These are phyloP conservation scores for Penicillium polonicum DNA, from an alignment of 2,329 filamentous ascomycete genomes.

Conservation along the genomic window DNA sequence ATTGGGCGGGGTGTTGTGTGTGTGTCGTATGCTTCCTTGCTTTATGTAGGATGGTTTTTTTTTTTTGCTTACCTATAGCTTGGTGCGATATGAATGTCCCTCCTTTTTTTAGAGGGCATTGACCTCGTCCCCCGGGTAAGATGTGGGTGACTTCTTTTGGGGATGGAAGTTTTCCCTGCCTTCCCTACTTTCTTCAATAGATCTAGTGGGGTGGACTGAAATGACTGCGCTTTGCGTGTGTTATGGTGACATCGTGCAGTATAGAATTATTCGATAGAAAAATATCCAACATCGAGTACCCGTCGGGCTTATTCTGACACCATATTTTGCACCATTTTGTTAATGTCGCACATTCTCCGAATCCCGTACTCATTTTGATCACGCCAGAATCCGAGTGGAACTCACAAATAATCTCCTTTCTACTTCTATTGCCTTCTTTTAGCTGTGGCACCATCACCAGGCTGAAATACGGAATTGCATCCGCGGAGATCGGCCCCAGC, in stretches of 20 bases:
- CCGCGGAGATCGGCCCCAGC: slow-evolving; percentile 27
- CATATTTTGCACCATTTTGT: not conserved
- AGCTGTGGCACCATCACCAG: not conserved
- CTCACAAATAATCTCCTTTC: not conserved
- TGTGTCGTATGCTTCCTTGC: not conserved
- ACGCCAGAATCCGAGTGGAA: not conserved
- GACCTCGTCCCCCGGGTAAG: not conserved
- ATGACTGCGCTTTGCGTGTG: not conserved
- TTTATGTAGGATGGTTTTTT: not conserved
- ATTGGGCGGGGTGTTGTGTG: not conserved
- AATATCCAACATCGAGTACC: not conserved
- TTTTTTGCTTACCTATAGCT: not conserved
- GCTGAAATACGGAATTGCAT: not conserved
- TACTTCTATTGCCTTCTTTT: not conserved
- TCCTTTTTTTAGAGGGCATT: not conserved
- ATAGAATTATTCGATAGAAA: not conserved
- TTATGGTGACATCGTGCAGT: not conserved
- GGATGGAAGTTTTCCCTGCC: not conserved
- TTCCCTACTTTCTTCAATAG: not conserved
- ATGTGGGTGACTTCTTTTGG: not conserved
- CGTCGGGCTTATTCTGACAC: not conserved
- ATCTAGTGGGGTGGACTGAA: not conserved
- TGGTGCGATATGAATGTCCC: not conserved
- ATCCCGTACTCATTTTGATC: not conserved
- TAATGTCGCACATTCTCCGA: not conserved